phyloP scores from a whole-genome alignment of 2,329 filamentous ascomycete species.

The Drechslerella stenobrocha region DNA sequence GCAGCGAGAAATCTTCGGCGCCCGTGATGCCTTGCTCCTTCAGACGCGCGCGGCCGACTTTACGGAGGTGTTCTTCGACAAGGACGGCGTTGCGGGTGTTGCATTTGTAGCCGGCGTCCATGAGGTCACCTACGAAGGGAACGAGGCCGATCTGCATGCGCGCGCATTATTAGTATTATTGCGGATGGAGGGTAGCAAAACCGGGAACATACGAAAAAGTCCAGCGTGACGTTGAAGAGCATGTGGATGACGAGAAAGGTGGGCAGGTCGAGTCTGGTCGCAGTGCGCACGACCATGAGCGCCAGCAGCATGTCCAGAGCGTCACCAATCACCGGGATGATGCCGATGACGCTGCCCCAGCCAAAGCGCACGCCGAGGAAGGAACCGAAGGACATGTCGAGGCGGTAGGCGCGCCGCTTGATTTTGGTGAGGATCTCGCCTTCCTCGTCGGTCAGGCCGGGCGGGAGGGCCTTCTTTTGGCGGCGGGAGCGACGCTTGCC shows the following conservation, averaged over 20 bases:
- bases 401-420: constrained; percentile 78
- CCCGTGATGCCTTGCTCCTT: constrained; percentile 28
- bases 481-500: constrained; percentile 71
- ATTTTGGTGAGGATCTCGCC: constrained; percentile 79
- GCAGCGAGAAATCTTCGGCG: constrained; percentile 23
- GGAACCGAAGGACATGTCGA: constrained; percentile 83
- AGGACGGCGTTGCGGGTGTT: constrained; percentile 76
- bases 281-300: constrained; percentile 72
- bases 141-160: constrained; percentile 70
- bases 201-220: constrained; percentile 62
- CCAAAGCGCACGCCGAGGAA: constrained; percentile 81
- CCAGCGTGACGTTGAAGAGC: constrained; percentile 75
- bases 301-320: constrained; percentile 73
- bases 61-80: constrained; percentile 69
- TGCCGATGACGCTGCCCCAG: constrained; percentile 81
- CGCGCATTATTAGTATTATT: too few species aligned
- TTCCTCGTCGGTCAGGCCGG: constrained; percentile 81
- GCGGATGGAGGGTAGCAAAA: not conserved
- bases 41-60: constrained; percentile 64
- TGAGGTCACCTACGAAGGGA: constrained; percentile 74
- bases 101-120: constrained; percentile 69
- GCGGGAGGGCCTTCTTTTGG: constrained; percentile 79
- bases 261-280: constrained; percentile 75
- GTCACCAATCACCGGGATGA: constrained; percentile 80
- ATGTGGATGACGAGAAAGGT: constrained; percentile 67